phyloP scores from a whole-genome alignment of 208 protist genomes.

The Leptomonas pyrrhocoris region DNA sequence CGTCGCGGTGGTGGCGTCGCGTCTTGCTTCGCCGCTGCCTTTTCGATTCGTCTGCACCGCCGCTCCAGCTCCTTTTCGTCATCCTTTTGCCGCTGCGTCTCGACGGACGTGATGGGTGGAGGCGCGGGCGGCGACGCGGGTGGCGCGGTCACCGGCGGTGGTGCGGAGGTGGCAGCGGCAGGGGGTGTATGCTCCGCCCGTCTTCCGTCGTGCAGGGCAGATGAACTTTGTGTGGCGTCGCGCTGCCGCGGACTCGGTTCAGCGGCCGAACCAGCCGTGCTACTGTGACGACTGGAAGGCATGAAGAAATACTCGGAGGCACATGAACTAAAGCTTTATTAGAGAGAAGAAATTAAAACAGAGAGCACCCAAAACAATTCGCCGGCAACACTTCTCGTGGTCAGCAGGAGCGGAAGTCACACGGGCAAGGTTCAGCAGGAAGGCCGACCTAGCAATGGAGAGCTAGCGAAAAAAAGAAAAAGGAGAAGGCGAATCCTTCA shows the following conservation, averaged over 20 bases:
- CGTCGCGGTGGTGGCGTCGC: constrained; percentile 11
- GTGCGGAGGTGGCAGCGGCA: neutral
- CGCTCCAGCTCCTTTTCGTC: neutral
- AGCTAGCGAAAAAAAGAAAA: too few species aligned
- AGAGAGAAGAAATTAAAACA: too few species aligned
- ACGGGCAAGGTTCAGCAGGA: too few species aligned
- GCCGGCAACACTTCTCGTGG: too few species aligned
- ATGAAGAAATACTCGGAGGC: too few species aligned
- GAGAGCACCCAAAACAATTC: too few species aligned
- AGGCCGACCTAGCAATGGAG: too few species aligned
- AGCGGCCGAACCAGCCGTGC: too few species aligned
- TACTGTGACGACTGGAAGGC: too few species aligned
- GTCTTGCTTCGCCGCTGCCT: neutral
- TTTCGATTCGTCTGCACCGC: neutral
- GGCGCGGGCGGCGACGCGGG: neutral
- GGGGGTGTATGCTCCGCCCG: neutral
- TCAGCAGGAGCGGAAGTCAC: too few species aligned
- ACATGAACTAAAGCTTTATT: too few species aligned
- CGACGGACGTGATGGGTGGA: neutral
- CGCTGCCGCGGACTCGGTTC: neutral
- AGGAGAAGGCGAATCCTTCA: too few species aligned
- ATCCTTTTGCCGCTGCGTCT: neutral
- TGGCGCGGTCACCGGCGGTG: neutral
- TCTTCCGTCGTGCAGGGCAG: neutral
- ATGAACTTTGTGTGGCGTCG: neutral